Base-by-base conservation (phyloP, 2,329 filamentous ascomycete genomes). In the Pyrenophora teres region DNA sequence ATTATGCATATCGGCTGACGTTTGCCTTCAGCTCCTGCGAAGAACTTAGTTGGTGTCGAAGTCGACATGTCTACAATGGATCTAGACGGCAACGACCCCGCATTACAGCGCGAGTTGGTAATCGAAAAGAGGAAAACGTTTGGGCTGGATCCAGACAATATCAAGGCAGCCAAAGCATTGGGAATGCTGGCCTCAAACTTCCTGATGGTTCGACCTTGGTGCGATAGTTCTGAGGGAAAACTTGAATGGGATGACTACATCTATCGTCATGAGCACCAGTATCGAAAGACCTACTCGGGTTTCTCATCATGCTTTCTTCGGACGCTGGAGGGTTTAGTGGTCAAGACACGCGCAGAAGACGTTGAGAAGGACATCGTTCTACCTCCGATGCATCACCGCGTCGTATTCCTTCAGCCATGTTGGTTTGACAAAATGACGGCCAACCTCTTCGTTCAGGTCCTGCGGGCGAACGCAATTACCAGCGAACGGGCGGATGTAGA, bases 391-490 rank as follows among this genome's bases (percentile, higher is more conserved):
- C 76, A 85, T 35, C 89, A 95, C 65, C 85, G 83, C 40, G 77
- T 89, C 1, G 82, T 94, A 0, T 81, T 87, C 46, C 78, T 97
- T 1, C 84, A 94, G 55, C 92, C 92, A 0, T 93, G 87, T 1
- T 90, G 87, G 63, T 91, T 93, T 66, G 92, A 97, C 71, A 90
- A 87, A 64, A 72, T 96, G 8, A 90, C 87, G 0, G 80, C 92
- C 21, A 96, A 96, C 60, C 75, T 95, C 1, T 97, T 97, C 67
- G 83, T 90, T 0, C 88, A 94, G 74, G 86, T 90, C 67, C 84
- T 97, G 40, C 87, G 89, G 2, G 87, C 90, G 59, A 97, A 97
- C 67, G 86, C 91, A 0, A 86, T 97, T 0, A 92, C 92, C 19
- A 96, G 92, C 4, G 90, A 97, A 67, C 81, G 92, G 9, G 85